Evolutionary conservation across 169 alveolate genomes (phyloP).

Genomic region (Theileria sp.): DNA sequence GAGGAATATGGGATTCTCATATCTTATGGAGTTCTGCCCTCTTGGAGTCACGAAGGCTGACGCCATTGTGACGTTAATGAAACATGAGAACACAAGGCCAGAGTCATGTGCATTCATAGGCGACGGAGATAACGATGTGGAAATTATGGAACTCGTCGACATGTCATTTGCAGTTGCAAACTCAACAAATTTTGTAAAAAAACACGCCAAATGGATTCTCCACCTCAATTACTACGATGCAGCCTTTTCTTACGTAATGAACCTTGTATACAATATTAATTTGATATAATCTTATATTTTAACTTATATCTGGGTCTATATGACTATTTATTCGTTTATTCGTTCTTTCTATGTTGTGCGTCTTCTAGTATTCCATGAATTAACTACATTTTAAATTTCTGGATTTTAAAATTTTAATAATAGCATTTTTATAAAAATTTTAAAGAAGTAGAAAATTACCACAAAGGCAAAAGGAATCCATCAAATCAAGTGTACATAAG

Average conservation of each 20-base stretch:
- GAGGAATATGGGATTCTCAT: slow-evolving; percentile 5
- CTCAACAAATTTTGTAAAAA: slow-evolving; percentile 32
- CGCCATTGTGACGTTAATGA: slow-evolving; percentile 41
- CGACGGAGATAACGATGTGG: slow-evolving; percentile 62
- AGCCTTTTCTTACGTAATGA: slow-evolving; percentile 40
- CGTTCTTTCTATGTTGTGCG: neutral
- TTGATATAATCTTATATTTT: neutral
- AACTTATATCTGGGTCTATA: neutral
- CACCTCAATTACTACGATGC: slow-evolving; percentile 27
- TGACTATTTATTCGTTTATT: too few relatives aligned
- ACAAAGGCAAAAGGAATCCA: neutral
- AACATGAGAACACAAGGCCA: slow-evolving; percentile 11
- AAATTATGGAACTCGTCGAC: slow-evolving; percentile 51
- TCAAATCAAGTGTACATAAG: neutral
- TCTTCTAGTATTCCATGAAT: neutral
- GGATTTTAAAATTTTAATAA: neutral
- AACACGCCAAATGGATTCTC: slow-evolving; percentile 52
- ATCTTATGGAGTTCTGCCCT: slow-evolving; percentile 21
- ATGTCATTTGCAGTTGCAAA: slow-evolving; percentile 58
- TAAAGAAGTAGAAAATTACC: neutral
- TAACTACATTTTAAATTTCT: neutral
- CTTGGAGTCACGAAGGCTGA: slow-evolving; percentile 37
- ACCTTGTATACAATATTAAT: slow-evolving; percentile 39
- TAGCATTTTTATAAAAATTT: neutral
- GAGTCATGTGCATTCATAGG: slow-evolving; percentile 56